Conservation (phyloP, 352 stramenopile genomes). For the Phytophthora ramorum region DNA sequence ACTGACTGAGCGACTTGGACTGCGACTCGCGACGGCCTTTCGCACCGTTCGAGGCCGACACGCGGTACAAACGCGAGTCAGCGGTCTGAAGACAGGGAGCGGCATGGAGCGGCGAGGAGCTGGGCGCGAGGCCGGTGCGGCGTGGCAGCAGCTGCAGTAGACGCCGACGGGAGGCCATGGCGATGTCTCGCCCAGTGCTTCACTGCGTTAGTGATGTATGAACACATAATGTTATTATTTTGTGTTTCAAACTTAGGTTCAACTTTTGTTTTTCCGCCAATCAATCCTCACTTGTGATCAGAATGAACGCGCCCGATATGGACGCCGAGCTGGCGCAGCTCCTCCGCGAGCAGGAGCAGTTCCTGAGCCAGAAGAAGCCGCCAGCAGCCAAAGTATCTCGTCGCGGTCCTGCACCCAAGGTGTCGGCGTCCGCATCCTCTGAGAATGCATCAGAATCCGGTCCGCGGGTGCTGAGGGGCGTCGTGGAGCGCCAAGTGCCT, state of each 20-base stretch:
- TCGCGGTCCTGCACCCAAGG: slow-evolving; percentile 1
- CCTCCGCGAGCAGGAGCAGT: slow-evolving; percentile 83
- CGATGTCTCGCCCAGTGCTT: neutral
- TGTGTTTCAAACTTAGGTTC: neutral
- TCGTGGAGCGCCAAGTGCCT: slow-evolving; percentile 72
- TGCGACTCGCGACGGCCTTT: neutral
- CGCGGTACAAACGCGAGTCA: slow-evolving; percentile 18
- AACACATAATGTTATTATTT: neutral
- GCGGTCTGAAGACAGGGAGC: neutral
- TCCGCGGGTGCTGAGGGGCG: slow-evolving; percentile 56
- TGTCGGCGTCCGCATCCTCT: slow-evolving; percentile 10
- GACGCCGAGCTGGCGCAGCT: slow-evolving; percentile 82
- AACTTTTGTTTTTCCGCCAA: slow-evolving; percentile 7
- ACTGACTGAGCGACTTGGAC: slow-evolving; percentile 19
- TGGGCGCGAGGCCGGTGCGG: neutral
- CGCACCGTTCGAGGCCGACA: slow-evolving; percentile 1
- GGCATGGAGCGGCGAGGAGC: neutral
- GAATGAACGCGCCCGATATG: slow-evolving; percentile 49
- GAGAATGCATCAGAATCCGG: slow-evolving; percentile 12
- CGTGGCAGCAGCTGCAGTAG: slow-evolving; percentile 12
- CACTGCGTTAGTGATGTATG: neutral
- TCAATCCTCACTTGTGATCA: slow-evolving; percentile 8
- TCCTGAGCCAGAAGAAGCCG: slow-evolving; percentile 63
- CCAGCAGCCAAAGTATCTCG: slow-evolving; percentile 70
- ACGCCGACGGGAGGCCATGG: slow-evolving; percentile 3